These are phyloP conservation scores for Quercus engelmannii DNA, from an alignment of 306 rosid species.

Conservation along the genomic window DNA sequence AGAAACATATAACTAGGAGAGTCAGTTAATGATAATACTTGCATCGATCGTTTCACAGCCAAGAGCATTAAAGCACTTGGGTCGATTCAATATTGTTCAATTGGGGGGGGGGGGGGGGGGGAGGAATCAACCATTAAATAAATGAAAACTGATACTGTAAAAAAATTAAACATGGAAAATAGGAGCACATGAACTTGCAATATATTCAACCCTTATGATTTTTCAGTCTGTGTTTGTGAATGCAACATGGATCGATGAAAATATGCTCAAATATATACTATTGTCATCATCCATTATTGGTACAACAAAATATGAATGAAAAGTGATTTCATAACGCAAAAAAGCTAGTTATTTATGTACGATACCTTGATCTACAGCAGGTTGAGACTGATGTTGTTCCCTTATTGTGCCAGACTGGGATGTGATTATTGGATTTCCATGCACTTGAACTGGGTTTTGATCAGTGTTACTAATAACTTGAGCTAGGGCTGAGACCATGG, in stretches of 20 bases:
- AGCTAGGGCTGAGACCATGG: slow-evolving; percentile 69
- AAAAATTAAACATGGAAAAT: not conserved
- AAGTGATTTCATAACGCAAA: not conserved
- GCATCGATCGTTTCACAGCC: not conserved
- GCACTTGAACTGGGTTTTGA: slow-evolving; percentile 13
- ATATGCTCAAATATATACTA: not conserved
- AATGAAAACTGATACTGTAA: not conserved
- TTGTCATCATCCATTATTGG: not conserved
- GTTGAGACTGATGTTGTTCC: slow-evolving; percentile 32
- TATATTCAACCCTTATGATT: not conserved
- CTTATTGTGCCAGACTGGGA: not conserved
- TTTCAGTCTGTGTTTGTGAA: not conserved
- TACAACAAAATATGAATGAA: not conserved
- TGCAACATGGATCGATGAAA: not conserved
- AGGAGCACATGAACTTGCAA: not conserved
- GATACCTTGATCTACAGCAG: slow-evolving; percentile 50
- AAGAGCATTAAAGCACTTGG: not conserved
- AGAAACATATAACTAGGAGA: not conserved
- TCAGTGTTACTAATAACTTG: slow-evolving; percentile 57
- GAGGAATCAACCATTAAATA: not conserved
- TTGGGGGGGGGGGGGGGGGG: not conserved
- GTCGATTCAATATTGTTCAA: not conserved
- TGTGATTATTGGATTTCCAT: slow-evolving; percentile 14
- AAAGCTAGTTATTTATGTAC: not conserved
- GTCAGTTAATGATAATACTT: not conserved